Base-by-base conservation (phyloP, 768 basidiomycete genomes). In the Russula emetica region DNA sequence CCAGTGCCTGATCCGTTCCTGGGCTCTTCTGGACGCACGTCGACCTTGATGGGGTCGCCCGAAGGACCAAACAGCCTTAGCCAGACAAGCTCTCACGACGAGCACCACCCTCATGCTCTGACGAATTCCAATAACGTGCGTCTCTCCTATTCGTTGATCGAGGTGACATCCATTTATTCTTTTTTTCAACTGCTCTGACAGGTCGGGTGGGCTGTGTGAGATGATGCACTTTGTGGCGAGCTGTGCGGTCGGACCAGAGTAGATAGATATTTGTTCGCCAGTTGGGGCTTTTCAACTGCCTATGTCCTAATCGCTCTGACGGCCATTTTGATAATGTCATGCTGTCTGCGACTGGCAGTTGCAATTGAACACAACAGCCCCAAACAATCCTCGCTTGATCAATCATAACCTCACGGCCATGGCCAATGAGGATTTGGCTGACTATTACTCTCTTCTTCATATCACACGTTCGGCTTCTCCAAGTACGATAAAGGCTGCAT, bases 401-500 rank as follows among this genome's bases (percentile, higher is more conserved):
- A n/a, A n/a, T 47, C 45, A 47, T 18, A 16, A 26, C 26, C 13
- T 20, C 9, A 26, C 28, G 3, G 44, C 44, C 20, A 56, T 56
- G 56, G 42, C 36, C 49, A 40, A 42, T 26, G 26, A 51, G 16
- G 36, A 45, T 26, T 18, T 63, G 45, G 52, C 64, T 62, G 78
- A 89, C 75, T 86, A 82, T 70, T 92, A 92, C 74, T 72, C 73
- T 26, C 69, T 90, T 49, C 83, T 92, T 62, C 74, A 77, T 10
- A 66, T 90, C 52, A 64, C 80, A 3, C 78, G 71, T 34, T 72
- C 82, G 71, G 84, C 85, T 20, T 76, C 83, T 2, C 51, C 71
- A 6, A 69, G 74, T 26, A 82, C 89, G 56, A 80, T 92, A 72
- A 93, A 90, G 74, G 68, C 75, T 13, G 90, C 84, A 10, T 91